Base-by-base conservation (phyloP, 2,329 filamentous ascomycete species). In the Apiospora sp. region DNA sequence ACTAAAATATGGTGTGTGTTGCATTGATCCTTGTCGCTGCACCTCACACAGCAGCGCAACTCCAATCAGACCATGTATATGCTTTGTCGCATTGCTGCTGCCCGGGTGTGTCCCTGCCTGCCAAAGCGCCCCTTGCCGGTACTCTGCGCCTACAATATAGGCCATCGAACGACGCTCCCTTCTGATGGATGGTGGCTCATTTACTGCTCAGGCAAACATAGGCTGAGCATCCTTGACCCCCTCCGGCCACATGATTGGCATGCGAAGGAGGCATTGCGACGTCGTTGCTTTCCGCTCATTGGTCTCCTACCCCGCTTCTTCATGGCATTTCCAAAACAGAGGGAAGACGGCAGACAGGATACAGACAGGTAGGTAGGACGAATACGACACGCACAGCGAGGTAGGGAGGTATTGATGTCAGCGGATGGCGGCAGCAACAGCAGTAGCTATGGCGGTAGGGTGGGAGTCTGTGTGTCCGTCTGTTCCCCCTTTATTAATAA, bases 11-110 rank as follows among this genome's bases (percentile, higher is more conserved):
- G 27, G 24, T 16, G 54, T 64, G 58, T 64, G 58, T 41, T n/a
- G 58, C 58, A 64, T 24, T 64, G 58, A 64, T 64, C 58, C 58
- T 41, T 37, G 58, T 64, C 58, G 34, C 58, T 64, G 58, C 58
- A 64, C 24, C 19, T 51, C 49, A 51, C n/a, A 24, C n/a, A 27
- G 46, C 46, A 49, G 46, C 30, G 8, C 34, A 41, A 64, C 34
- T n/a, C 58, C 34, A 64, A 64, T 64, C 58, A 13, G 22, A 64
- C 58, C 58, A 64, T 41, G 58, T 64, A 64, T 41, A 64, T 41
- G 34, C 58, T n/a, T 64, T 64, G 58, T 64, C 58, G 13, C 58
- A 64, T 64, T 64, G 30, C 37, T 64, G 34, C 58, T 22, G 58
- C 8, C 58, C 19, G 19, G 34, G 58, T 64, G 58, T 22, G 34